Evolutionary conservation across 2,329 filamentous ascomycete species (phyloP), one percentile per base, ranked within the genome.

Genomic region (Podosphaera aphanis): DNA sequence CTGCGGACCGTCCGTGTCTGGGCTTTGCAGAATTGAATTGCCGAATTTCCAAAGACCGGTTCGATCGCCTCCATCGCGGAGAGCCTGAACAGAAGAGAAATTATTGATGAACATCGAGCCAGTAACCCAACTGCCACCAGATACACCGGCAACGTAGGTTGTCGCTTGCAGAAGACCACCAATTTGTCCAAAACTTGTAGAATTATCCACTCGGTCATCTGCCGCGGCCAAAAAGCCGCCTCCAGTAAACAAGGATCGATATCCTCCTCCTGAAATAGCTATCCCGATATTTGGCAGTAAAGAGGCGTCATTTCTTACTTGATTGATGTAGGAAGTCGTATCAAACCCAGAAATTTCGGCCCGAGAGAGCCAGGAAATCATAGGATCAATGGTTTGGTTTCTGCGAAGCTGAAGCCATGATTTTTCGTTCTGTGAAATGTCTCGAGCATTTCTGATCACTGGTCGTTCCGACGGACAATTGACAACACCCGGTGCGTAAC

Each of bases 221-320:
- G 84, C 86, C 0, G 84, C 85, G 25, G 80, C 73, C 15, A 93
- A 55, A 38, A 78, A 79, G 49, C 85, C 85, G 15, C 78, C 85
- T 33, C 83, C 84, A 57, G 81, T 88, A 65, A 86, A 66, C 64
- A 92, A 67, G n/a, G 85, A 84, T 47, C 85, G 70, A 59, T 90
- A 93, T 31, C 85, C 85, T 58, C 85, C 85, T 11, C 84, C 84
- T 0, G 83, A 90, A 39, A 81, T 66, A 10, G 84, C 82, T 50
- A 93, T 72, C 15, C 69, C 83, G 49, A 93, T 76, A 52, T 77
- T 81, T 0, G 77, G 77, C 21, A 79, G 55, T 1, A 67, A 64
- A 15, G 68, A 67, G 0, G 64, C 64, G 59, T 80, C 78, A 49
- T 64, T 62, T 23, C 62, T 62, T 49, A 73, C 60, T 1, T 63